A percentile compares a stretch with the other conserved stretches of the same genome.
Evolutionary conservation across 176 grass and related monocot genomes (phyloP).

Genomic region (Carex kokanica): DNA sequence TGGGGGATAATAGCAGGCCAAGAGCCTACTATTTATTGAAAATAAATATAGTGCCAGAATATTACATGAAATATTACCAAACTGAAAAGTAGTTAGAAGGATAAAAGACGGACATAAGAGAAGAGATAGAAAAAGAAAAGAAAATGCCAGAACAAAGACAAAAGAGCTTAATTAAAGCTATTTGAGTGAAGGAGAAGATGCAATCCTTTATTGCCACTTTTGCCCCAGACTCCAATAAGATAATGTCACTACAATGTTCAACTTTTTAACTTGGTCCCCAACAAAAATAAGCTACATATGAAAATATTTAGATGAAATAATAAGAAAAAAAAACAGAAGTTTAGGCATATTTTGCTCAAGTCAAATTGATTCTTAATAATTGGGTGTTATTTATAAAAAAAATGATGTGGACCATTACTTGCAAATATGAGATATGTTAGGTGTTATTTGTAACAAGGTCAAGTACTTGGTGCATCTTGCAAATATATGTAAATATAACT

Average conservation of each 20-base stretch:
- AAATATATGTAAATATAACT: constrained; percentile 18
- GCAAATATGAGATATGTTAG: neutral
- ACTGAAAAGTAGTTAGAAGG: neutral
- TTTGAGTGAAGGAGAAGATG: constrained; percentile 6
- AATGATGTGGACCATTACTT: neutral
- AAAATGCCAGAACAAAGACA: neutral
- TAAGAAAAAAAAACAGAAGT: neutral
- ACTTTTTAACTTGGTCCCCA: neutral
- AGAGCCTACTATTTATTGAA: neutral
- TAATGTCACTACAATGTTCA: neutral
- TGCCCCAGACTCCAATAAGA: neutral
- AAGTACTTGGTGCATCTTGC: neutral
- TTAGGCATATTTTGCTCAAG: neutral
- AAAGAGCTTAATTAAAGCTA: neutral
- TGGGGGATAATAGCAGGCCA: neutral
- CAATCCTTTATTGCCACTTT: constrained; percentile 1
- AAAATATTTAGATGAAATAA: neutral
- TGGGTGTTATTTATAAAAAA: neutral
- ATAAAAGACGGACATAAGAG: neutral
- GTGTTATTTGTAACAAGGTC: neutral
- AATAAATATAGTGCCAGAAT: neutral
- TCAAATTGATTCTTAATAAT: neutral
- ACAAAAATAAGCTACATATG: neutral
- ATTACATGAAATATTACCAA: neutral
- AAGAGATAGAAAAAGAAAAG: neutral